phyloP scores from a whole-genome alignment of 1,139 yeast species.

The Wickerhamomyces sp. region DNA sequence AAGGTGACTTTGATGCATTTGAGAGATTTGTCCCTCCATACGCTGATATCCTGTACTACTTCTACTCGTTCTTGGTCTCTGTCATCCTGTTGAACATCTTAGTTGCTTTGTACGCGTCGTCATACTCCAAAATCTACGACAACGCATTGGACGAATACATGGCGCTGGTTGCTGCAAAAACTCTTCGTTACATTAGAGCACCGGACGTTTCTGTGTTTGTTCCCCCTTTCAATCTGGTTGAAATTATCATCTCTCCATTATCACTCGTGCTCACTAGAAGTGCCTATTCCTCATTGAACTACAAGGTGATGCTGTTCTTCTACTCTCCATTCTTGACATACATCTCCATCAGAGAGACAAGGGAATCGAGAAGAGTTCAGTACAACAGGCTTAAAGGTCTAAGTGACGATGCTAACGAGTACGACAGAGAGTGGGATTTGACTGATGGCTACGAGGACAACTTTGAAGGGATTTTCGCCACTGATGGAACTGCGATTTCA shows the following conservation, averaged over 20 bases:
- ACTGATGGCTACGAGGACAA: constrained; percentile 66
- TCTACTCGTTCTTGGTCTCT: constrained; percentile 68
- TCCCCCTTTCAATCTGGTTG: constrained; percentile 79
- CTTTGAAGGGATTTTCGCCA: constrained; percentile 27
- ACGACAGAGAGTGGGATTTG: constrained; percentile 77
- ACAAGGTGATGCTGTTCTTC: constrained; percentile 53
- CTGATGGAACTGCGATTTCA: constrained; percentile 16
- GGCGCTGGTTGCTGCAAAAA: constrained; percentile 81
- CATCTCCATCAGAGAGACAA: constrained; percentile 59
- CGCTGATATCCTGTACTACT: constrained; percentile 70
- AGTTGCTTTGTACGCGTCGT: constrained; percentile 80
- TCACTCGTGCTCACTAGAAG: constrained; percentile 14
- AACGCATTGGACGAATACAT: constrained; percentile 82
- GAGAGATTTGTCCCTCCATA: constrained; percentile 77
- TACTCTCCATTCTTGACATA: constrained; percentile 64
- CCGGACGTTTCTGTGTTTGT: constrained; percentile 85
- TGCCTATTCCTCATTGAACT: constrained; percentile 34
- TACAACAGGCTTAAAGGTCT: constrained; percentile 65
- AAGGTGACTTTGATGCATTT: constrained; percentile 66
- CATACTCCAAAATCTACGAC: constrained; percentile 75
- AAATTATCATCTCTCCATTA: constrained; percentile 43
- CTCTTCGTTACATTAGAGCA: constrained; percentile 77
- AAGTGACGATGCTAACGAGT: constrained; percentile 78
- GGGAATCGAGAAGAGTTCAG: constrained; percentile 61
- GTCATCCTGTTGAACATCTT: constrained; percentile 75